Evolutionary conservation across 1,284 basidiomycete species (phyloP), one percentile per base, ranked within the genome.

Genomic region (Sporisorium exsertum): DNA sequence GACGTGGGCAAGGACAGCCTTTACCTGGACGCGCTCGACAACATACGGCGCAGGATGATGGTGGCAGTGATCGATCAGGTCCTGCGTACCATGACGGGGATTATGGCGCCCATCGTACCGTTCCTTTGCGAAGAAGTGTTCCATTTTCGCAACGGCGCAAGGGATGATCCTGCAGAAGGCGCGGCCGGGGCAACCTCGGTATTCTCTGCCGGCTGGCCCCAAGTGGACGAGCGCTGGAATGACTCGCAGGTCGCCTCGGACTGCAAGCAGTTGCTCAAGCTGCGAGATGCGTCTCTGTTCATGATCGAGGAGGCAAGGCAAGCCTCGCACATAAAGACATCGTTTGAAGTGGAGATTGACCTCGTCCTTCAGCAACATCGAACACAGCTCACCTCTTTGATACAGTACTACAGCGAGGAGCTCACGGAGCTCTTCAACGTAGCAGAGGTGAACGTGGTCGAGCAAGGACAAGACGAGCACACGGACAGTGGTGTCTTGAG

Each of bases 91-190:
- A 89, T 95, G 86, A 90, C 90, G 0, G 89, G 89, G 7, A 89
- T 95, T 16, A 87, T 96, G 47, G 93, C 94, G 0, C 97, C 96
- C 0, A 91, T 98, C 29, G 88, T 93, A 5, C 96, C 97, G 2
- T 93, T 97, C 83, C 89, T 98, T 3, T 93, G 94, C 0, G 95
- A 98, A 86, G 96, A 99, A 84, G 90, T 97, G 53, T 89, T 93
- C 78, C 88, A 90, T 50, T 88, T 87, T 66, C 79, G 80, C 37
- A 55, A 54, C 24, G 81, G 79, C 0, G 77, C 78, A 5, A 59
- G 20, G 8, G 24, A 24, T 7, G 83, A 85, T 54, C 83, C 83
- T 1, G 51, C 29, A 9, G 61, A 58, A 27, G 67, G 71, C 13
- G 35, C 40, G 12, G 29, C 37, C 26, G 58, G 42, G 2, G 66